Evolutionary conservation across 129 eudicot genomes (phyloP).

Genomic region (Artemisia tridentata): DNA sequence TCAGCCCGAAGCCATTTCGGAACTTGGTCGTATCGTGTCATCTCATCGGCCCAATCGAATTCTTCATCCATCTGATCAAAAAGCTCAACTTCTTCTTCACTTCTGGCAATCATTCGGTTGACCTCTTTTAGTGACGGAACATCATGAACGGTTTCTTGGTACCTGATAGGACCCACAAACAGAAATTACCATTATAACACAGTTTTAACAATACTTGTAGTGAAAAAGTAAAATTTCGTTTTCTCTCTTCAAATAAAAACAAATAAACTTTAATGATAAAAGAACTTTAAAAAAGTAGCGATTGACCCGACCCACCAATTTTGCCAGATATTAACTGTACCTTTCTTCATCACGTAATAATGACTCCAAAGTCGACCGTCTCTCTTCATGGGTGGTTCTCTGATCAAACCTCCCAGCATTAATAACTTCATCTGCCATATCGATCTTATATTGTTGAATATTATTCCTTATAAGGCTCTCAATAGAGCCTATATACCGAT

Average conservation of each 20-base stretch:
- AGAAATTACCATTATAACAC: too few relatives aligned
- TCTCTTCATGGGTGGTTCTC: slow-evolving; percentile 97
- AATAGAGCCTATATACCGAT: slow-evolving; percentile 91
- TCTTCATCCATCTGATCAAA: slow-evolving; percentile 99
- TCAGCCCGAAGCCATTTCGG: slow-evolving; percentile 88
- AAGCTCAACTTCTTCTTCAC: slow-evolving; percentile 91
- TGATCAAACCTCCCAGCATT: slow-evolving; percentile 99
- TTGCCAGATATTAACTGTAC: not conserved
- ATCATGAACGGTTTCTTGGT: slow-evolving; percentile 93
- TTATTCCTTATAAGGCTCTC: slow-evolving; percentile 91
- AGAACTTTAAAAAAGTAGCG: too few relatives aligned
- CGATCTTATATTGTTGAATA: slow-evolving; percentile 95
- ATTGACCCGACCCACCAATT: too few relatives aligned
- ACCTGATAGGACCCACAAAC: slow-evolving; percentile 13
- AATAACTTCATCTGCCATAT: slow-evolving; percentile 99
- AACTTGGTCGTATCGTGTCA: slow-evolving; percentile 76
- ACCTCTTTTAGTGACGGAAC: slow-evolving; percentile 97
- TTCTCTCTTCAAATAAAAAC: too few relatives aligned
- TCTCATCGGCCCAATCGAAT: slow-evolving; percentile 85
- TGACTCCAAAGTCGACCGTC: slow-evolving; percentile 83
- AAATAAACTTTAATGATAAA: too few relatives aligned
- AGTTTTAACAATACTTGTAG: too few relatives aligned
- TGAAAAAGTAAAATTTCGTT: too few relatives aligned
- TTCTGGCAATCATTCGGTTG: slow-evolving; percentile 94
- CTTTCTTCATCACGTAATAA: slow-evolving; percentile 93